Evolutionary conservation across 2,329 filamentous ascomycete species (phyloP).

Genomic region (Fusarium circinatum): DNA sequence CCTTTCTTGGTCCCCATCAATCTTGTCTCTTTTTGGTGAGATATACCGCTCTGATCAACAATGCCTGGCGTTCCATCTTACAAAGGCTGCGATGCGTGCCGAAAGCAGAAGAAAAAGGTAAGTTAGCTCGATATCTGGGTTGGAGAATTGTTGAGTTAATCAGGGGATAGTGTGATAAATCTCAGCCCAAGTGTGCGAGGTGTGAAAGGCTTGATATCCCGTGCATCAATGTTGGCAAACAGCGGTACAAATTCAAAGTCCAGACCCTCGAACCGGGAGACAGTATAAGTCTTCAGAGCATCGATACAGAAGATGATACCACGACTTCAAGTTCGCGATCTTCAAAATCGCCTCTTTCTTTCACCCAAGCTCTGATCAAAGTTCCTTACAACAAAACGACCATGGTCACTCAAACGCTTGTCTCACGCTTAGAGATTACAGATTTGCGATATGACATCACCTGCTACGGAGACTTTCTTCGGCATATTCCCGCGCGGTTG

Average conservation of each 20-base stretch:
- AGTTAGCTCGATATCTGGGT: neutral
- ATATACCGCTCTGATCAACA: conserved; percentile 43
- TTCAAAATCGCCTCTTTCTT: neutral
- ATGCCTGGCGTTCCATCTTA: conserved; percentile 65
- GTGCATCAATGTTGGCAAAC: conserved; percentile 58
- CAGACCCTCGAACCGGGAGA: conserved; percentile 30
- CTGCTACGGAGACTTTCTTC: conserved; percentile 58
- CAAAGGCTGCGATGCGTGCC: conserved; percentile 61
- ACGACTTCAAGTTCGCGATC: neutral
- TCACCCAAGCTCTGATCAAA: conserved; percentile 3
- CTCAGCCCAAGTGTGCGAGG: conserved; percentile 55
- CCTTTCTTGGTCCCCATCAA: neutral
- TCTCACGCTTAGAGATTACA: conserved; percentile 49
- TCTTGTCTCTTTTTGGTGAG: conserved; percentile 34
- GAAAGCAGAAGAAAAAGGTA: conserved; percentile 65
- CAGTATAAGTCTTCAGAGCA: neutral
- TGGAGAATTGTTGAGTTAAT: neutral
- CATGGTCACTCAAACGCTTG: conserved; percentile 38
- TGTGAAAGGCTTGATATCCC: conserved; percentile 56
- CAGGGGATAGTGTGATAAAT: conserved; percentile 56
- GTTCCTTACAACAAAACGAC: conserved; percentile 48
- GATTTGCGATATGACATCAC: conserved; percentile 59
- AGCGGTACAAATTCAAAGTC: conserved; percentile 61
- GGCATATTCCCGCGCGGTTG: conserved; percentile 56
- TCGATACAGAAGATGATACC: conserved; percentile 14